A percentile compares a stretch with the other conserved stretches of the same genome.
Evolutionary conservation across 495 filamentous ascomycete genomes (phyloP).

Genomic region (Penicillium arizonense): DNA sequence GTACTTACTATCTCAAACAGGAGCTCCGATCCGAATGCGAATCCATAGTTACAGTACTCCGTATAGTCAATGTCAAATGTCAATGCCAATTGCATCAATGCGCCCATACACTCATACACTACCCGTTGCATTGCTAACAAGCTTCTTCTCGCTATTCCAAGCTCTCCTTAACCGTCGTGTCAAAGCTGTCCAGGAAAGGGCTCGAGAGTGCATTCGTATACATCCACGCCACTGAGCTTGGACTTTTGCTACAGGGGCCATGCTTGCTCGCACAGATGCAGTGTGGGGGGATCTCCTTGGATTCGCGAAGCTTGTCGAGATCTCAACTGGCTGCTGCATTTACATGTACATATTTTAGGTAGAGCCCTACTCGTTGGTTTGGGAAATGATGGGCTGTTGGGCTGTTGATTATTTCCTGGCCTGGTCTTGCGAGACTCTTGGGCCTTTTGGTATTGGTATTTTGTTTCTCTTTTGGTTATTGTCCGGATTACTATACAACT

Average conservation of each 20-base stretch:
- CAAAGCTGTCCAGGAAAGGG: slow-evolving; percentile 7
- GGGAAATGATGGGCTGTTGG: not conserved
- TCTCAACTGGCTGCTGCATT: slow-evolving; percentile 11
- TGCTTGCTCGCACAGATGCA: slow-evolving; percentile 19
- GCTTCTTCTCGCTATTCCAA: slow-evolving; percentile 18
- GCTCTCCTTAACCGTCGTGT: not conserved
- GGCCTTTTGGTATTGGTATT: not conserved
- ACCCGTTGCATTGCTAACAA: slow-evolving; percentile 17
- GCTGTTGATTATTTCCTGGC: slow-evolving; percentile 4
- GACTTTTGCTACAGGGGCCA: slow-evolving; percentile 14
- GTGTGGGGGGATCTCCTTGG: slow-evolving; percentile 22
- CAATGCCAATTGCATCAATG: not conserved
- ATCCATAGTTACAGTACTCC: too few species aligned
- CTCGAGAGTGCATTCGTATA: slow-evolving; percentile 11
- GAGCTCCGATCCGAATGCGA: too few species aligned
- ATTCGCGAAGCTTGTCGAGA: slow-evolving; percentile 30
- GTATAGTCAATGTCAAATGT: not conserved
- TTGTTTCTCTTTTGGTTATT: not conserved
- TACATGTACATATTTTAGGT: not conserved
- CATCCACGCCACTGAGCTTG: slow-evolving; percentile 10
- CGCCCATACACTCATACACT: not conserved
- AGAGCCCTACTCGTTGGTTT: not conserved
- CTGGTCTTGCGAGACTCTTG: not conserved
- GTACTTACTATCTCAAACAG: too few species aligned
- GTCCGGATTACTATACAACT: not conserved